Evolutionary conservation across 441 rosid species (phyloP).

Genomic region (Geranium incanum): DNA sequence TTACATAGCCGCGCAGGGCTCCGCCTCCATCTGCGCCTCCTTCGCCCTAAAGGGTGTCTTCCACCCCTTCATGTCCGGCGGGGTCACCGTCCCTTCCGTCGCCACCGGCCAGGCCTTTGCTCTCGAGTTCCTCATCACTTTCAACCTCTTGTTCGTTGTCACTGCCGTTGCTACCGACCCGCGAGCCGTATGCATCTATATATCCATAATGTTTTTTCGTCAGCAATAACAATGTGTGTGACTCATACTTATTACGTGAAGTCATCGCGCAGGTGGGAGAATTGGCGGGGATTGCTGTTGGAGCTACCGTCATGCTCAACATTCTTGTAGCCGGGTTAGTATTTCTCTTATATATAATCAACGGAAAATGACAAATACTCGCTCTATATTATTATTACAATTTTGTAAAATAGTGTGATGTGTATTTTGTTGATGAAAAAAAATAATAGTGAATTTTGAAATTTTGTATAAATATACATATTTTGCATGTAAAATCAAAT

Average conservation of each 20-base stretch:
- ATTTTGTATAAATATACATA: no score
- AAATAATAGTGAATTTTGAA: no score
- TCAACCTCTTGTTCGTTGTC: constrained; percentile 51
- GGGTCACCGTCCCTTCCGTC: constrained; percentile 75
- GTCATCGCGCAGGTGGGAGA: constrained; percentile 1
- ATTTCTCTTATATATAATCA: neutral
- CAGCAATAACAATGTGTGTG: no score
- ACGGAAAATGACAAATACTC: neutral
- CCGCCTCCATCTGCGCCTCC: constrained; percentile 91
- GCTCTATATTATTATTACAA: no score
- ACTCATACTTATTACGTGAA: no score
- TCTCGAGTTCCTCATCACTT: constrained; percentile 60
- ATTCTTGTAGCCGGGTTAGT: constrained; percentile 16
- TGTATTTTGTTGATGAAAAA: no score
- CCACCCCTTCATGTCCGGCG: constrained; percentile 82
- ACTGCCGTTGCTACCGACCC: neutral
- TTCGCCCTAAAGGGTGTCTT: constrained; percentile 81
- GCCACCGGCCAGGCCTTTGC: constrained; percentile 57
- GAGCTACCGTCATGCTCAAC: constrained; percentile 20
- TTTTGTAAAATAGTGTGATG: no score
- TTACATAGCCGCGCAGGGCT: constrained; percentile 75
- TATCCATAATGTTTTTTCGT: neutral
- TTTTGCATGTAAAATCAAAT: no score
- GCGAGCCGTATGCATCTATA: neutral
- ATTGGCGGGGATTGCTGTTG: constrained; percentile 20